These are phyloP conservation scores for Zygotorulaspora sp. DNA, from an alignment of 805 yeast genomes.

Conservation along the genomic window DNA sequence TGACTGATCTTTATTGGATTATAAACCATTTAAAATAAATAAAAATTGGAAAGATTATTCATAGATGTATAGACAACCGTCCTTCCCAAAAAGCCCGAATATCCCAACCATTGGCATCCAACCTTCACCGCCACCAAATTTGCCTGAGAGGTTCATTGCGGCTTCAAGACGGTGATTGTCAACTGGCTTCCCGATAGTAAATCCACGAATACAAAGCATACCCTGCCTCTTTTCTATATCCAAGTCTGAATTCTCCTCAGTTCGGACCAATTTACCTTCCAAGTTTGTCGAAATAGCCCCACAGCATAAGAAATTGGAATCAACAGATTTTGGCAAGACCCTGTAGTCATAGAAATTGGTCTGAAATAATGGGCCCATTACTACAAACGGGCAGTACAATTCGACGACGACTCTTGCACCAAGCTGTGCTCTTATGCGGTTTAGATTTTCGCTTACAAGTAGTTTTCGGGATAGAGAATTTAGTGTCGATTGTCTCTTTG, in stretches of 20 bases:
- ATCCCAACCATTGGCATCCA: conserved; percentile 51
- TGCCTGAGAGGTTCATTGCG: conserved; percentile 33
- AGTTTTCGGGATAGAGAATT: conserved; percentile 15
- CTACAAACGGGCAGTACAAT: conserved; percentile 34
- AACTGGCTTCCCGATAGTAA: conserved; percentile 54
- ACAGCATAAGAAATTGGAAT: conserved; percentile 35
- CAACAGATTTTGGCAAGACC: conserved; percentile 35
- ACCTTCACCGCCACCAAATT: conserved; percentile 44
- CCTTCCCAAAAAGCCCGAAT: conserved; percentile 59
- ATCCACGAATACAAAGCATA: conserved; percentile 55
- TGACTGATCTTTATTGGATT: conserved; percentile 13
- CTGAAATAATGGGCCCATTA: conserved; percentile 54
- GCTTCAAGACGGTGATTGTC: conserved; percentile 29
- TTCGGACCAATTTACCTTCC: conserved; percentile 51
- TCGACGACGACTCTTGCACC: conserved; percentile 53
- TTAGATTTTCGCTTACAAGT: conserved; percentile 32
- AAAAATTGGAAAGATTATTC: conserved; percentile 15
- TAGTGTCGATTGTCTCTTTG: conserved; percentile 8
- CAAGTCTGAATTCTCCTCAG: conserved; percentile 28
- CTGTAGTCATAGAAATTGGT: conserved; percentile 64
- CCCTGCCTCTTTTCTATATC: conserved; percentile 44
- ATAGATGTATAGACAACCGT: conserved; percentile 63
- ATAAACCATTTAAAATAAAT: not conserved
- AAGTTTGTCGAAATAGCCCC: conserved; percentile 59
- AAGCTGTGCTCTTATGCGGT: conserved; percentile 41